Percentiles rank a stretch among this genome's conserved stretches.
Evolutionary conservation across 345 rosid species (phyloP).

Genomic region (Hirschfeldia incana): DNA sequence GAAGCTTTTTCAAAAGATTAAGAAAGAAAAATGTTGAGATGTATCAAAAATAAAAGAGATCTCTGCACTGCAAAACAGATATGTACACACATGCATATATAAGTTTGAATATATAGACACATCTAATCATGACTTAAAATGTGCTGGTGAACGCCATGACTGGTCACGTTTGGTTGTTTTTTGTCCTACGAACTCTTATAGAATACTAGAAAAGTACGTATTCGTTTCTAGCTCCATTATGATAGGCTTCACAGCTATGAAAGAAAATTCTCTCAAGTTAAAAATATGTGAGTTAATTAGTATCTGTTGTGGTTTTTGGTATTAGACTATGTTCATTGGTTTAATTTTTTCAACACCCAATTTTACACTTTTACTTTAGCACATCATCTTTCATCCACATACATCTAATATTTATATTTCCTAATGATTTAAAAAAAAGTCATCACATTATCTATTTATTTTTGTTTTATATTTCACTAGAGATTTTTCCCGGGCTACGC

Average conservation of each 20-base stretch:
- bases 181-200: neutral
- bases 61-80: neutral
- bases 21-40: slow-evolving; percentile 13
- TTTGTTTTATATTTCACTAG: no score
- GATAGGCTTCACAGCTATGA: neutral
- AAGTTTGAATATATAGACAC: neutral
- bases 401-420: no score
- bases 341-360: no score
- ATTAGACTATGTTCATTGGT: no score
- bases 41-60: neutral
- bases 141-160: slow-evolving; percentile 11
- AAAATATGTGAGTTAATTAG: neutral
- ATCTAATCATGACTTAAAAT: neutral
- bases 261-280: neutral
- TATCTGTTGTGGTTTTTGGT: neutral
- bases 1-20: neutral
- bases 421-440: no score
- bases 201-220: neutral
- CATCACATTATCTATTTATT: no score
- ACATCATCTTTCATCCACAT: no score
- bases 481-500: no score
- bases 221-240: slow-evolving; percentile 6
- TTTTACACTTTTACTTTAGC: no score
- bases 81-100: neutral
- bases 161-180: slow-evolving; percentile 25